These are phyloP conservation scores for Lasiosphaeria ovina DNA, from an alignment of 495 filamentous ascomycete genomes.

Conservation along the genomic window DNA sequence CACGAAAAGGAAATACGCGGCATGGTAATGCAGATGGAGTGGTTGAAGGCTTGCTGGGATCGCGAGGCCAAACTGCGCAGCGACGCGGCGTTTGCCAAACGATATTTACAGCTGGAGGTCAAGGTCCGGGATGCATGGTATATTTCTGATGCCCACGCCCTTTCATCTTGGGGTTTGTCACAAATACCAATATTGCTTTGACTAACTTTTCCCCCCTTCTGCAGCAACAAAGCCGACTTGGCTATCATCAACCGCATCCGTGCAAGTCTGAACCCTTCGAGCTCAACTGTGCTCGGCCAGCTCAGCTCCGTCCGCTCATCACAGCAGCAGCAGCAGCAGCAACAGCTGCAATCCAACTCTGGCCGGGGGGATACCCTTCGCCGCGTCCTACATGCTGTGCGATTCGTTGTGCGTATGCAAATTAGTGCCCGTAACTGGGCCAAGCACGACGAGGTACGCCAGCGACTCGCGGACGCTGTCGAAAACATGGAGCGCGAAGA, in stretches of 20 bases:
- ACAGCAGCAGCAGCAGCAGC: background rate
- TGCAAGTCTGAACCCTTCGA: slow-evolving; percentile 40
- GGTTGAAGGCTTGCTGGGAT: slow-evolving; percentile 72
- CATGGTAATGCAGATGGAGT: slow-evolving; percentile 83
- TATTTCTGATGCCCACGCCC: slow-evolving; percentile 36
- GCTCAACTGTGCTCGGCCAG: slow-evolving; percentile 23
- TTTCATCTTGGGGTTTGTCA: slow-evolving; percentile 7
- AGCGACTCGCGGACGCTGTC: slow-evolving; percentile 36
- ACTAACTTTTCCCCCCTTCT: slow-evolving; percentile 1
- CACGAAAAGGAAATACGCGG: slow-evolving; percentile 82
- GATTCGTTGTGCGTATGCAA: slow-evolving; percentile 43
- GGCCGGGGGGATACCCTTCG: slow-evolving; percentile 2
- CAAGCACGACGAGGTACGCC: slow-evolving; percentile 37
- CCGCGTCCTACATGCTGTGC: slow-evolving; percentile 33
- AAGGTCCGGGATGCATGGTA: slow-evolving; percentile 83
- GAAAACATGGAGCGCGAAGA: slow-evolving; percentile 39
- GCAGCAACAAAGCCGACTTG: slow-evolving; percentile 89
- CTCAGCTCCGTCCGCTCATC: slow-evolving; percentile 13
- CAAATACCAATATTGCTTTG: background rate
- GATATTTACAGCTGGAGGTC: slow-evolving; percentile 73
- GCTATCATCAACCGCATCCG: slow-evolving; percentile 74
- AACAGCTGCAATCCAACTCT: background rate
- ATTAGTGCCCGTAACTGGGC: slow-evolving; percentile 41
- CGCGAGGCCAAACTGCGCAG: slow-evolving; percentile 77
- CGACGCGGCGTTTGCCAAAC: slow-evolving; percentile 78